Evolutionary conservation across 1,284 basidiomycete genomes (phyloP), one percentile per base, ranked within the genome.

Genomic region (Marasmius fiardii): DNA sequence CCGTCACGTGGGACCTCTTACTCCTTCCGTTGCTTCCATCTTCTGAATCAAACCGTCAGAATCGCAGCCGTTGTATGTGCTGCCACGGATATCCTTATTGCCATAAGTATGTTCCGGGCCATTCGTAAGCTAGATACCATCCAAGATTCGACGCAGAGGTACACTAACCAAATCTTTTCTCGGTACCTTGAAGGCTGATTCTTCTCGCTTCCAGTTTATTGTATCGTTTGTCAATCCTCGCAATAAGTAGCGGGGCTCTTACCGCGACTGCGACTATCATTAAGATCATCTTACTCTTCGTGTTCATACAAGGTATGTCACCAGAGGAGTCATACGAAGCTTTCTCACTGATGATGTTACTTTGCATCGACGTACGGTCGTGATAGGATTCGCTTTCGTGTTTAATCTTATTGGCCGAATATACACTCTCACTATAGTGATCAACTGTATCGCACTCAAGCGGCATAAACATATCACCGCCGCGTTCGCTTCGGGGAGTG

Each of bases 41-140:
- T 39, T 37, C 41, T 35, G 44, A 54, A 37, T 7, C 39, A 18
- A 1, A 41, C 43, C 6, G 34, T 11, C n/a, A 54, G 56, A 16
- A 52, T 54, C 21, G 43, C 52, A 7, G 52, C 48, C 6, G 39
- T 43, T 26, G n/a, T 44, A 37, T 58, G 52, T n/a, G 53, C 56
- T 12, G 49, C 49, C 1, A 53, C 56, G 7, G 56, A 58, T 45
- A 34, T 58, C 16, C 26, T 58, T 8, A 58, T 54, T 34, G 53
- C 56, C 3, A 14, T 34, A 7, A 41, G 26, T 20, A 51, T 51
- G 41, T 37, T 52, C 39, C 33, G 35, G 16, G 44, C 31, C 6
- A 41, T 54, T 16, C 33, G 52, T 5, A 21, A 18, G 20, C 51
- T 58, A 0, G 18, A 45, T 8, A 54, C 53, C 8, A 33, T 49